A percentile compares a stretch with the other conserved stretches of the same genome.
Evolutionary conservation across 2,329 filamentous ascomycete genomes (phyloP).

Genomic region (Aspergillus sp.): DNA sequence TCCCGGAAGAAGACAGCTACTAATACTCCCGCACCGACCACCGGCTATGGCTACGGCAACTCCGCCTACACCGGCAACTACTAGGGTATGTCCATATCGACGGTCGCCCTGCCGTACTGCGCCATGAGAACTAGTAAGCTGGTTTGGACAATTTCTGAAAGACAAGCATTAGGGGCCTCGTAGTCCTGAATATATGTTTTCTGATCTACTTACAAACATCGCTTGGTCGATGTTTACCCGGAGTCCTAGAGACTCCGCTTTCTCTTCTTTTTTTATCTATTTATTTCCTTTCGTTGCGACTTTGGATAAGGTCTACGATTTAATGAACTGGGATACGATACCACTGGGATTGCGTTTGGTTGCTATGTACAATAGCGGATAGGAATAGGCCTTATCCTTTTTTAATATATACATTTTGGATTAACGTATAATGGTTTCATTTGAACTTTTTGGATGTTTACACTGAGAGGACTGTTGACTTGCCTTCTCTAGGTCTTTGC

Average conservation of each 20-base stretch:
- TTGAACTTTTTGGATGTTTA: neutral
- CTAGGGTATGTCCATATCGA: conserved; percentile 8
- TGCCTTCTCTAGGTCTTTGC: neutral
- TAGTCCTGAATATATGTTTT: neutral
- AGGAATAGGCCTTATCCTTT: neutral
- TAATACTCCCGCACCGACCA: conserved; percentile 2
- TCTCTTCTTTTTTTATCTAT: neutral
- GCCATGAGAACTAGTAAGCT: neutral
- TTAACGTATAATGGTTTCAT: neutral
- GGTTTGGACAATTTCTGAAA: neutral
- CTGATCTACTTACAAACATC: neutral
- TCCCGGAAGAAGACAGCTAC: conserved; percentile 23
- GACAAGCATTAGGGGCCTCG: neutral
- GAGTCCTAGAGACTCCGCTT: neutral
- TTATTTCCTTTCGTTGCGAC: neutral
- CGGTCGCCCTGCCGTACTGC: neutral
- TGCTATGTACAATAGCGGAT: conserved; percentile 1
- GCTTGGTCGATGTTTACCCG: neutral
- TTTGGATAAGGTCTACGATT: neutral
- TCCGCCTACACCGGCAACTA: conserved; percentile 34
- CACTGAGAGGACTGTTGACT: neutral
- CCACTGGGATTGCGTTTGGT: neutral
- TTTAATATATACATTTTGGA: neutral
- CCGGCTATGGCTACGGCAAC: conserved; percentile 30
- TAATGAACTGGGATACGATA: neutral